These are phyloP conservation scores for Zea luxurians DNA, from an alignment of 176 grass and related monocot species.

Conservation along the genomic window DNA sequence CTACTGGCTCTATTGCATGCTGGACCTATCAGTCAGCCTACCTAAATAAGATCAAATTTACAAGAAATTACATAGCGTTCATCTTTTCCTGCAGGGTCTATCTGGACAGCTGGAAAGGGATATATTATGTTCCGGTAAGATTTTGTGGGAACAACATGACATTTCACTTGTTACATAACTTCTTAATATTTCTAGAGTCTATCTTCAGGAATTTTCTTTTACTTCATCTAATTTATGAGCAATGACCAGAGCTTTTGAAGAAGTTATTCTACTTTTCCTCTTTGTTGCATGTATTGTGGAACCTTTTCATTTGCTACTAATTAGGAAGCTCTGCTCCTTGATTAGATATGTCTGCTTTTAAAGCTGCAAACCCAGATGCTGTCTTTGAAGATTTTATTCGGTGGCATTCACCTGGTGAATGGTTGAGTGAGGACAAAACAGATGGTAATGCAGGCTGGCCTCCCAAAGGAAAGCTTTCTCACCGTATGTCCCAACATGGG, in stretches of 20 bases:
- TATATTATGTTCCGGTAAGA: conserved; percentile 82
- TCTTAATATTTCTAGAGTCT: neutral
- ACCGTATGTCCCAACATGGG: conserved; percentile 90
- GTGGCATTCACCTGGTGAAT: conserved; percentile 98
- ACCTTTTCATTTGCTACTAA: conserved; percentile 35
- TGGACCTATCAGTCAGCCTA: conserved; percentile 3
- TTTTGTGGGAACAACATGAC: conserved; percentile 25
- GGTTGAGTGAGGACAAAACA: conserved; percentile 59
- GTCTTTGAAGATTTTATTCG: conserved; percentile 99
- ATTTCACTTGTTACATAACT: conserved; percentile 8
- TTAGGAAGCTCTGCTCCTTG: conserved; percentile 24
- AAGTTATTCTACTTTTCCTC: neutral
- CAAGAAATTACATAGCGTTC: conserved; percentile 33
- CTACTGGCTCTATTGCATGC: conserved; percentile 7
- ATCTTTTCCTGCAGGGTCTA: conserved; percentile 60
- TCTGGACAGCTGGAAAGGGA: conserved; percentile 94
- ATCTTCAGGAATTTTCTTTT: conserved; percentile 37
- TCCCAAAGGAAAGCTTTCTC: conserved; percentile 81
- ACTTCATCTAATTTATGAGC: conserved; percentile 27
- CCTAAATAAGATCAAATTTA: conserved; percentile 36
- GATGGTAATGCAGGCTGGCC: conserved; percentile 63
- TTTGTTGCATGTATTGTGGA: neutral
- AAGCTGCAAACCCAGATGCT: conserved; percentile 94
- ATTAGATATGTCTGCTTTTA: conserved; percentile 99
- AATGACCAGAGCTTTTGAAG: neutral